Evolutionary conservation across 1,139 yeast species (phyloP).

Genomic region (Diutina neorugosa): DNA sequence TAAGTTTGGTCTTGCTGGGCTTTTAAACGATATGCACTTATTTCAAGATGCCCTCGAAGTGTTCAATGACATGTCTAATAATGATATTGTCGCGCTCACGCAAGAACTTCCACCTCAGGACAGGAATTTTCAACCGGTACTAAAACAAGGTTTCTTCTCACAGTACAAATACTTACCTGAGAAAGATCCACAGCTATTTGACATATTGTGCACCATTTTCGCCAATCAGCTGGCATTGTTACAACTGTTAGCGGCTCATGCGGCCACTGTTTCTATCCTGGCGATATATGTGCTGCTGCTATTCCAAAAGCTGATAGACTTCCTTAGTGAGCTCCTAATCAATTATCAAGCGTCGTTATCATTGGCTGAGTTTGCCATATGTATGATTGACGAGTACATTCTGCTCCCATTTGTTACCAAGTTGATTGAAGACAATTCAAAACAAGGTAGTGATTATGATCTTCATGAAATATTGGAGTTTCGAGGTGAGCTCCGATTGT

Average conservation of each 20-base stretch:
- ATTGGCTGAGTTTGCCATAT: not conserved
- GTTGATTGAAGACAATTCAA: not conserved
- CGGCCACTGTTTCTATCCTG: slow-evolving; percentile 20
- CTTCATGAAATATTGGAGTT: not conserved
- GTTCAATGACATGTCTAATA: slow-evolving; percentile 24
- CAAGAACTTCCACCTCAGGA: not conserved
- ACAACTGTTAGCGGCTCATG: slow-evolving; percentile 18
- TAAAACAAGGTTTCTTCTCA: not conserved
- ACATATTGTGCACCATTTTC: slow-evolving; percentile 11
- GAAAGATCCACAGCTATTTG: not conserved
- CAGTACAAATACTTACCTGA: not conserved
- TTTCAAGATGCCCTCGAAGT: slow-evolving; percentile 44
- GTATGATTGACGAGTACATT: not conserved
- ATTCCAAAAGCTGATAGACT: slow-evolving; percentile 22
- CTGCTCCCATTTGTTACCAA: not conserved
- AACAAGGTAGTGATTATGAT: not conserved
- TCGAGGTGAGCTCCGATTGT: not conserved
- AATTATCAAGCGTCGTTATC: not conserved
- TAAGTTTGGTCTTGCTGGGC: slow-evolving; percentile 16
- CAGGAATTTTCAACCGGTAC: not conserved
- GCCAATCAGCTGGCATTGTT: slow-evolving; percentile 16
- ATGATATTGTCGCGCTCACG: not conserved
- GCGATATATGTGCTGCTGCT: slow-evolving; percentile 19
- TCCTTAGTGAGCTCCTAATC: slow-evolving; percentile 12
- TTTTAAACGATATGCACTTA: slow-evolving; percentile 36